Conservation (phyloP, 1,284 basidiomycete genomes). For the Apiotrichum porosum region DNA sequence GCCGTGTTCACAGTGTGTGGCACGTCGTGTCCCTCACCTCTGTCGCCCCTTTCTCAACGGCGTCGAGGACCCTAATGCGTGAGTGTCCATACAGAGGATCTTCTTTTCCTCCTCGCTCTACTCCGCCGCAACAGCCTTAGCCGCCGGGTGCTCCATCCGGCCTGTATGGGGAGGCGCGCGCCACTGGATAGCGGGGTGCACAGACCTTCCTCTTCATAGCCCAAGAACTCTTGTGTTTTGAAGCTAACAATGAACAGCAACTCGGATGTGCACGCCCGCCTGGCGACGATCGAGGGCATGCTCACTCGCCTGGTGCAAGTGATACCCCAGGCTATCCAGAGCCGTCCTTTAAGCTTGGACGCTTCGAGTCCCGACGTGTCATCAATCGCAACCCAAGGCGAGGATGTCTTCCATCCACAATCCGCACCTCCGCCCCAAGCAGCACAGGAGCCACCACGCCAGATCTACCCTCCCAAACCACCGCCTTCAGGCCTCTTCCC, state of each 20-base stretch:
- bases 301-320: conserved; percentile 39
- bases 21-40: conserved; percentile 48
- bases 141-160: too few relatives aligned
- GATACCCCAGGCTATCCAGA: conserved; percentile 17
- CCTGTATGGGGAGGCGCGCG: too few relatives aligned
- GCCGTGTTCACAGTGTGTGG: conserved; percentile 50
- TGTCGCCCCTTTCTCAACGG: conserved; percentile 51
- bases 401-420: conserved; percentile 42
- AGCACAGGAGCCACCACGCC: conserved; percentile 16
- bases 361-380: conserved; percentile 36
- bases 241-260: conserved; percentile 35
- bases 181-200: too few relatives aligned
- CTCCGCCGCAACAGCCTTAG: too few relatives aligned
- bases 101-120: too few relatives aligned
- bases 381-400: conserved; percentile 32
- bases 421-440: conserved; percentile 20
- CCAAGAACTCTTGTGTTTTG: too few relatives aligned
- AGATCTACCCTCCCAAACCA: conserved; percentile 38
- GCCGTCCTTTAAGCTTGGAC: conserved; percentile 7
- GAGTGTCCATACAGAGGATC: conserved; percentile 18
- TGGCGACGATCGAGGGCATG: conserved; percentile 47
- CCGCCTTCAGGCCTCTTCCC: conserved; percentile 45
- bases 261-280: conserved; percentile 45
- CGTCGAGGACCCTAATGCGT: conserved; percentile 48
- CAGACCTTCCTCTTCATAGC: too few relatives aligned